Evolutionary conservation across 2,329 filamentous ascomycete genomes (phyloP).

Genomic region (Alternaria rosae): DNA sequence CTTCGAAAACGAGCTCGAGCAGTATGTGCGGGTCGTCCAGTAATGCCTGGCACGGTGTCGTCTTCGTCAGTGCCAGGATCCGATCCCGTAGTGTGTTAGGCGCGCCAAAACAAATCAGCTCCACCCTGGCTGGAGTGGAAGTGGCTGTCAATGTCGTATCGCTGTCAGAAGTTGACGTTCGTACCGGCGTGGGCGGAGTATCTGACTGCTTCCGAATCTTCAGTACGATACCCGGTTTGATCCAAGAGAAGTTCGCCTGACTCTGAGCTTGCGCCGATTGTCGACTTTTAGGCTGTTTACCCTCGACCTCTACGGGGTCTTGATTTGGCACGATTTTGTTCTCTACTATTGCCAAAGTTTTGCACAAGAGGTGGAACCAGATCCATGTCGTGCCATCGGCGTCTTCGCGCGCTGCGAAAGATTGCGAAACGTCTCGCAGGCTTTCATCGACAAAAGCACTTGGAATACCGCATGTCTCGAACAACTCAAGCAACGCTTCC

Average conservation of each 20-base stretch:
- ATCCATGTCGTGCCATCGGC: slow-evolving; percentile 23
- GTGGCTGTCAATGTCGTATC: slow-evolving; percentile 12
- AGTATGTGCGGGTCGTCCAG: slow-evolving; percentile 43
- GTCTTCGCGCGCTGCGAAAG: slow-evolving; percentile 33
- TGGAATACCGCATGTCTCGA: slow-evolving; percentile 30
- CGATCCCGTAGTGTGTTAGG: slow-evolving; percentile 23
- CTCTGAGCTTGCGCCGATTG: slow-evolving; percentile 15
- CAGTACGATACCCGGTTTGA: slow-evolving; percentile 36
- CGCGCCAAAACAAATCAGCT: slow-evolving; percentile 42
- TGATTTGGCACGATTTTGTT: slow-evolving; percentile 14
- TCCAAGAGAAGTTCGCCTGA: slow-evolving; percentile 35
- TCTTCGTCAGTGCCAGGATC: slow-evolving; percentile 20
- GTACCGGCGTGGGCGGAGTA: slow-evolving; percentile 5
- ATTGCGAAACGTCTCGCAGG: slow-evolving; percentile 35
- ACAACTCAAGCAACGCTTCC: slow-evolving; percentile 22
- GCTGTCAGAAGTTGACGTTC: slow-evolving; percentile 23
- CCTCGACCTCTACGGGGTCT: not conserved
- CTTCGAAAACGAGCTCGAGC: slow-evolving; percentile 41
- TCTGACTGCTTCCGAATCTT: slow-evolving; percentile 19
- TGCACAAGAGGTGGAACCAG: slow-evolving; percentile 44
- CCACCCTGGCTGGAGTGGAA: slow-evolving; percentile 12
- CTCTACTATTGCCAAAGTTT: slow-evolving; percentile 23
- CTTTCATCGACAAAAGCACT: slow-evolving; percentile 36
- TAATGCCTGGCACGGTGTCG: slow-evolving; percentile 27
- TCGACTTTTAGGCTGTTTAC: not conserved